Percentiles rank a stretch among this genome's conserved stretches.
These are phyloP conservation scores for Arthrobotrys iridis DNA, from an alignment of 2,329 filamentous ascomycete species.

Conservation along the genomic window DNA sequence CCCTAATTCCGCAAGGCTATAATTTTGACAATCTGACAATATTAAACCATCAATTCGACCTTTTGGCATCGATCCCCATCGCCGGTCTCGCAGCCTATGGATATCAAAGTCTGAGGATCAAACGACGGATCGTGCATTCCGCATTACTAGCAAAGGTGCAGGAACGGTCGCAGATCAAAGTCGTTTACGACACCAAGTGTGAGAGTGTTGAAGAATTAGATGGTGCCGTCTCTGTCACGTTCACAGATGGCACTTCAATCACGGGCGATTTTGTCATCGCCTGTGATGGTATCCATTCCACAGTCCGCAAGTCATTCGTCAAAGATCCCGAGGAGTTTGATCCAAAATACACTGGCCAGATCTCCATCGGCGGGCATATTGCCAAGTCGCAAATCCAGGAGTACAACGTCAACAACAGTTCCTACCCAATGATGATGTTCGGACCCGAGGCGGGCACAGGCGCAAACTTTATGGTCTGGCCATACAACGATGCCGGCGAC, in stretches of 20 bases:
- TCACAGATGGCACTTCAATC: conserved; percentile 57
- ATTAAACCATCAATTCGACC: conserved; percentile 59
- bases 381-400: conserved; percentile 22
- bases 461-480: conserved; percentile 44
- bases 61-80: conserved; percentile 64
- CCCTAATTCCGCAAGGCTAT: conserved; percentile 64
- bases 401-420: conserved; percentile 15
- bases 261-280: conserved; percentile 59
- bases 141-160: conserved; percentile 55
- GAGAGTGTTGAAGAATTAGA: conserved; percentile 19
- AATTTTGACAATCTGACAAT: conserved; percentile 67
- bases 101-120: conserved; percentile 62
- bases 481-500: conserved; percentile 24
- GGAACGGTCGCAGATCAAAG: conserved; percentile 32
- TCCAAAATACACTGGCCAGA: conserved; percentile 26
- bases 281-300: conserved; percentile 60
- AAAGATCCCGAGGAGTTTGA: conserved; percentile 30
- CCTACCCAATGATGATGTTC: conserved; percentile 47
- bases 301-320: conserved; percentile 56
- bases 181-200: conserved; percentile 56
- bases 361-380: conserved; percentile 42
- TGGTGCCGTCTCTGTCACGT: conserved; percentile 55
- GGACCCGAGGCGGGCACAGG: conserved; percentile 28
- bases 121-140: conserved; percentile 58
- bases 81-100: conserved; percentile 65